phyloP scores from a whole-genome alignment of 2,329 filamentous ascomycete genomes.

The Aureobasidium vineae region DNA sequence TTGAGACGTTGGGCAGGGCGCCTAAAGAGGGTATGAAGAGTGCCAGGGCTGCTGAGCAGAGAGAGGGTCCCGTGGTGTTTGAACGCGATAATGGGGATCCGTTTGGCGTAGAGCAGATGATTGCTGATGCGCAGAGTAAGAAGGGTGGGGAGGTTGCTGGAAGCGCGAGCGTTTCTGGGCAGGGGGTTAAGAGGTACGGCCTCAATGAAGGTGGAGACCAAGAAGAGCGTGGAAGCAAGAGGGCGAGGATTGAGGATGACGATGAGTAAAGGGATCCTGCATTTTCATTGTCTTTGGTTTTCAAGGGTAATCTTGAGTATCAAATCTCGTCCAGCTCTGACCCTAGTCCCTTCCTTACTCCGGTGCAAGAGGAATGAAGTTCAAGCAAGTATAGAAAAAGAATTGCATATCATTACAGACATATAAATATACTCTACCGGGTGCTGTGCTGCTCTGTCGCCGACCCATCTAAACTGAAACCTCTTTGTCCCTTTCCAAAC shows the following conservation, averaged over 20 bases:
- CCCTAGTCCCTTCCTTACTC: not conserved
- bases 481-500: not conserved
- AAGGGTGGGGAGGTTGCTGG: constrained; percentile 45
- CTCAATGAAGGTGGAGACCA: constrained; percentile 69
- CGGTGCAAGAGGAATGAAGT: too few relatives aligned
- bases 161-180: constrained; percentile 33
- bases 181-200: constrained; percentile 68
- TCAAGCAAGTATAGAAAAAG: not conserved
- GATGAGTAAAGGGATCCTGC: not conserved
- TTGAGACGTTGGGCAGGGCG: constrained; percentile 82
- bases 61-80: constrained; percentile 93
- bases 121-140: constrained; percentile 68
- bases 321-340: not conserved
- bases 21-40: constrained; percentile 81
- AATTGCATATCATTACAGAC: constrained; percentile 1
- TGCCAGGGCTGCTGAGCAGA: constrained; percentile 73
- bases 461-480: not conserved
- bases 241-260: constrained; percentile 69
- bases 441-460: not conserved
- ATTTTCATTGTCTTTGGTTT: not conserved
- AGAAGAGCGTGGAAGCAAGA: constrained; percentile 60
- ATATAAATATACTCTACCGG: not conserved
- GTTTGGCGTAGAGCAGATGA: constrained; percentile 92
- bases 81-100: constrained; percentile 79
- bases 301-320: not conserved